Evolutionary conservation across 139 green algal genomes (phyloP).

Genomic region (Tetradesmus lagerheimii): DNA sequence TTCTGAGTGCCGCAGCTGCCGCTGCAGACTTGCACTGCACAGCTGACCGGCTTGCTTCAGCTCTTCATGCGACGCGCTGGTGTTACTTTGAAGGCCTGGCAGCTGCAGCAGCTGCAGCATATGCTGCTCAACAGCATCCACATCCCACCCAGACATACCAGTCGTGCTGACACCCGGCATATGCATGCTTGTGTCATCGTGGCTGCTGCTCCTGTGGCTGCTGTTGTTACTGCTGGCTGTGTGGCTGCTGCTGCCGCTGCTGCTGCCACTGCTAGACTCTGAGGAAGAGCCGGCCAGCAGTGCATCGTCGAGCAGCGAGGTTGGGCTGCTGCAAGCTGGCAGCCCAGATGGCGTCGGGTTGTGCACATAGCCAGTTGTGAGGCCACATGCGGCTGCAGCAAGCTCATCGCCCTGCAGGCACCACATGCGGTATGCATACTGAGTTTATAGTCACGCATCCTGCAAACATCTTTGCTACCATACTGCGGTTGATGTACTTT

Average conservation of each 20-base stretch:
- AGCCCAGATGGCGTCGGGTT: neutral
- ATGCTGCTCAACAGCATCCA: slow-evolving; percentile 61
- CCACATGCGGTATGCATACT: neutral
- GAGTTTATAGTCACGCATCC: neutral
- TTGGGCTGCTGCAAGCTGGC: neutral
- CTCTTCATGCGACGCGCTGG: neutral
- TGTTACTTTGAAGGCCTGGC: slow-evolving; percentile 42
- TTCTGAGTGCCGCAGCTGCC: slow-evolving; percentile 50
- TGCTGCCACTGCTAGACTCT: neutral
- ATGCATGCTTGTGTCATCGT: neutral
- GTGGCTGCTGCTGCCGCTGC: neutral
- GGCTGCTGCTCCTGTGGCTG: neutral
- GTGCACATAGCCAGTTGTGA: slow-evolving; percentile 37
- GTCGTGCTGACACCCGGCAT: neutral
- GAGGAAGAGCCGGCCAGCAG: neutral
- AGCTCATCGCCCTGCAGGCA: slow-evolving; percentile 43
- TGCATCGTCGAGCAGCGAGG: neutral
- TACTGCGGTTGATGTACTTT: neutral
- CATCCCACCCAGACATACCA: slow-evolving; percentile 46
- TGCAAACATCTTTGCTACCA: neutral
- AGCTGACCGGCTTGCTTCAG: neutral
- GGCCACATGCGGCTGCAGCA: slow-evolving; percentile 19
- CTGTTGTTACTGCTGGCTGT: neutral
- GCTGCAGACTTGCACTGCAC: slow-evolving; percentile 19
- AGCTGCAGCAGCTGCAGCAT: slow-evolving; percentile 61